These are phyloP conservation scores for Arxiozyma bovina DNA, from an alignment of 1,139 yeast genomes.

Conservation along the genomic window DNA sequence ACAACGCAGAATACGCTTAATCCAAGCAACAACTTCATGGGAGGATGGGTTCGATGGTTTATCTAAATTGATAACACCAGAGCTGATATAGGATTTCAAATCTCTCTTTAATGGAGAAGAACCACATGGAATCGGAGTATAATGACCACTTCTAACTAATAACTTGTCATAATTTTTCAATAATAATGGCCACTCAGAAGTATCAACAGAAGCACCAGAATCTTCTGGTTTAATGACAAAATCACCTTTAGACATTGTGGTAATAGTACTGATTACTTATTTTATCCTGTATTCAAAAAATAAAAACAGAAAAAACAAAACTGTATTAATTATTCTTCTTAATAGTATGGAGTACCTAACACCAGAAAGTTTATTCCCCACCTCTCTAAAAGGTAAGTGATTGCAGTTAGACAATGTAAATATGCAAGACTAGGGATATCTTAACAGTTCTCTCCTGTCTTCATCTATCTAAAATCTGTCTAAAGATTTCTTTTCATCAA, in stretches of 20 bases:
- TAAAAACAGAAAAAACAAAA: too few species aligned
- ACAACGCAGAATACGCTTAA: slow-evolving; percentile 85
- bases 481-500: background rate
- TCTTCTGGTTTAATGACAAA: slow-evolving; percentile 85
- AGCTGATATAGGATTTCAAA: slow-evolving; percentile 75
- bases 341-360: background rate
- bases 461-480: background rate
- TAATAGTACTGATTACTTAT: too few species aligned
- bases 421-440: background rate
- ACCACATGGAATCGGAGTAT: slow-evolving; percentile 94
- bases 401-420: too few species aligned
- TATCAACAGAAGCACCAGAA: slow-evolving; percentile 69
- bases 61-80: slow-evolving; percentile 95
- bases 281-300: background rate
- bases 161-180: slow-evolving; percentile 90
- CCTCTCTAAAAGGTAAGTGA: too few species aligned
- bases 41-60: slow-evolving; percentile 97
- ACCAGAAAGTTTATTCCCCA: background rate
- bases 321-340: too few species aligned
- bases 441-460: background rate
- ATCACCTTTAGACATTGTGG: slow-evolving; percentile 46
- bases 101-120: slow-evolving; percentile 93
- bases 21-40: slow-evolving; percentile 99
- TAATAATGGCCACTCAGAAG: slow-evolving; percentile 92
- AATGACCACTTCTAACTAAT: slow-evolving; percentile 90